Base-by-base conservation (phyloP, 108 stramenopile genomes). In the Skeletonema marinoi region DNA sequence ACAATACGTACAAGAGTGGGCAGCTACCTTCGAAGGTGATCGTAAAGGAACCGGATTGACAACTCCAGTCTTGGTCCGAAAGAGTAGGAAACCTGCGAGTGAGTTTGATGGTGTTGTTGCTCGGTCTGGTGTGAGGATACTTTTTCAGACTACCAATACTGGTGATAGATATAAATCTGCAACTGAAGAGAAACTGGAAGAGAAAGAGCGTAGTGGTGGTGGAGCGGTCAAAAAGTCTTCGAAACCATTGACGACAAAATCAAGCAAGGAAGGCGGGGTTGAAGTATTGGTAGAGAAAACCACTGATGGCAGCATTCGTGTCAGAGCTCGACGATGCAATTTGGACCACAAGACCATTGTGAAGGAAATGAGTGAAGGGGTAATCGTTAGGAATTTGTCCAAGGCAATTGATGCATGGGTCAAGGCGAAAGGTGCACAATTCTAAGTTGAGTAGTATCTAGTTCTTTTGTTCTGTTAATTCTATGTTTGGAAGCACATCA, bases 311-410 rank as follows among this genome's bases (percentile, higher is more conserved):
- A 46, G 70, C 8, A 66, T 95, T 10, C 88, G 94, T 33, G 91
- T 95, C 21, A 83, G 94, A 66, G 94, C 90, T 0, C 73, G 87
- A 14, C 82, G 94, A 46, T 92, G 90, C 75, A 95, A 95, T 66
- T 89, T 91, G 75, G 87, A 87, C 29, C 77, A 79, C 13, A 88
- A 81, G 36, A 88, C 88, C 8, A 81, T 89, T 21, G 78, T 92
- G n/a, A 93, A 93, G 75, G 92, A 92, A 69, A 60, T 93, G 72
- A 90, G 85, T 66, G 94, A 95, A 74, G 70, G 80, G 12, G 86
- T 91, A 1, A 92, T 95, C 48, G 32, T 95, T 54, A 85, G 82
- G 29, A 84, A 81, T 19, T 70, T 95, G 65, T 61, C 88, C 65
- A 87, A 90, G 30, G 87, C 87, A 11, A 65, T 92, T 36, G 78